A percentile compares a stretch with the other conserved stretches of the same genome.
Evolutionary conservation across 2,329 filamentous ascomycete genomes (phyloP).

Genomic region (Venturia aucupariae): DNA sequence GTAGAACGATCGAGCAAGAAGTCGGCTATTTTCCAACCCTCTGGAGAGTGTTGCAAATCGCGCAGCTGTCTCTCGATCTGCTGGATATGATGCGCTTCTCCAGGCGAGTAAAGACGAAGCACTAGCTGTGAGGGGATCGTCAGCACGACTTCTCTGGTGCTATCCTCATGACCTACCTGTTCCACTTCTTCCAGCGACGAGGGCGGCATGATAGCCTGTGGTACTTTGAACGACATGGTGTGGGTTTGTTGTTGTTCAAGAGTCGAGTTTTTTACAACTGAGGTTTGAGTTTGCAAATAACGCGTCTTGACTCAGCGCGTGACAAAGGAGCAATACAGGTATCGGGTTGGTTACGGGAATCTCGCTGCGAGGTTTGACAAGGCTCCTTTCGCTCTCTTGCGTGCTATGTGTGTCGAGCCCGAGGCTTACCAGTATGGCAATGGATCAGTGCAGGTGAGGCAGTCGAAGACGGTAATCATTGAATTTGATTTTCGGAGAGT

Average conservation of each 20-base stretch:
- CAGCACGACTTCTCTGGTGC: background rate
- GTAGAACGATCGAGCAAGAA: slow-evolving; percentile 59
- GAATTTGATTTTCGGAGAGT: background rate
- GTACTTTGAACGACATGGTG: background rate
- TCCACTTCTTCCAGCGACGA: background rate
- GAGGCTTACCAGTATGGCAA: background rate
- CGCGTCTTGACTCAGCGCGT: background rate
- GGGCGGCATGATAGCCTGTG: background rate
- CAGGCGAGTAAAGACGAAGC: slow-evolving; percentile 42
- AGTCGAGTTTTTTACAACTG: background rate
- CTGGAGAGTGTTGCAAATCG: slow-evolving; percentile 63
- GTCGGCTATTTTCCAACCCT: slow-evolving; percentile 81
- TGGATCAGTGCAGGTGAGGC: no score
- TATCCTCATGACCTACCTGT: background rate
- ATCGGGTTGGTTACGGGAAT: background rate
- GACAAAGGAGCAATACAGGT: background rate
- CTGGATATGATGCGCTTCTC: slow-evolving; percentile 34
- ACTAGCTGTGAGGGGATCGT: slow-evolving; percentile 32
- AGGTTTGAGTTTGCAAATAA: background rate
- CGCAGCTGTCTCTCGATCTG: slow-evolving; percentile 67
- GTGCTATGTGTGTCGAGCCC: background rate
- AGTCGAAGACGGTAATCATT: background rate
- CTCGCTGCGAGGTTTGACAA: background rate
- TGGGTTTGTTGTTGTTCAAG: background rate
- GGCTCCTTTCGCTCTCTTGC: background rate